Evolutionary conservation across 176 grass and related monocot species (phyloP), one percentile per base, ranked within the genome.

Genomic region (Aegilops sharonensis): DNA sequence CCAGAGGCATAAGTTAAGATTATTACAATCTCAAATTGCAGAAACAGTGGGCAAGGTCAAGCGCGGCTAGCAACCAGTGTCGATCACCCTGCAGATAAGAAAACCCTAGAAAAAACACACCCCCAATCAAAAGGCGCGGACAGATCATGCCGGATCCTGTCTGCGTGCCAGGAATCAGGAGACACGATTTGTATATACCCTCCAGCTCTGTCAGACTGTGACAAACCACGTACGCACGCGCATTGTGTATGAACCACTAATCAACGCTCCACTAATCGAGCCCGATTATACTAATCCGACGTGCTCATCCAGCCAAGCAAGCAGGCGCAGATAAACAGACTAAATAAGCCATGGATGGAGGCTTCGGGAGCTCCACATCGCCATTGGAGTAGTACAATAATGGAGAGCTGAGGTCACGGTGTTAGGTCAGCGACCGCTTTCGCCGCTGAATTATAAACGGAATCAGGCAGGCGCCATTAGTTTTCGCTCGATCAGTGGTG

Each of bases 371-470:
- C n/a, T 88, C 81, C 63, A 81, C 77, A 77, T 24, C 30, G 30
- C 27, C 15, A 40, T 24, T 9, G 56, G 56, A 59, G 48, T 88
- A 59, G 37, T 88, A 70, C 68, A 81, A 69, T 75, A 68, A 75
- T 68, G n/a, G 9, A 12, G 42, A 9, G 11, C 47, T 63, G 77
- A 77, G 85, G 75, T 81, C 77, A 52, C 50, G 60, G 76, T 18
- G 81, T 91, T 87, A 81, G 89, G 85, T 91, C 60, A 62, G 77
- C 48, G 29, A 68, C 29, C 1, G 60, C 89, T 87, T 69, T 81
- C 89, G 23, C 25, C 60, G 50, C 68, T 80, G 88, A 37, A 21
- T 59, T 59, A 17, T 59, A 21, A 15, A 75, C 72, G 72, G 48
- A 87, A 80, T 79, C 67, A 61, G 61, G 65, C 60, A 37, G 61